Conservation (phyloP, 164 flowering plant species). For the Echeveria elegans region DNA sequence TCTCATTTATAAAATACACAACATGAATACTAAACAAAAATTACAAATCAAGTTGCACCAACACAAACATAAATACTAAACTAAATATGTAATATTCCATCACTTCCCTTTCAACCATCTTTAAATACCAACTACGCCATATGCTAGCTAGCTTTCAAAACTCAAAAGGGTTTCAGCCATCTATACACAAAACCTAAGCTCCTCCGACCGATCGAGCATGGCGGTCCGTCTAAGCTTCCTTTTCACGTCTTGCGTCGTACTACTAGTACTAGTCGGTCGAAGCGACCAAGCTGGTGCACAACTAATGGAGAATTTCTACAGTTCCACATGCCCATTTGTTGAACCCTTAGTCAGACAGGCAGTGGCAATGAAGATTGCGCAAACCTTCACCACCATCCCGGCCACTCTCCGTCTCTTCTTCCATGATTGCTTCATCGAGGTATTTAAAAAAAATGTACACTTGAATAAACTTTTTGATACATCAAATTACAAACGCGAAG, state of each 20-base stretch:
- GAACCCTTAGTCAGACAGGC: not conserved
- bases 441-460: not conserved
- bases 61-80: not conserved
- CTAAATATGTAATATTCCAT: not conserved
- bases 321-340: not conserved
- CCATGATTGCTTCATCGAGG: constrained; percentile 10
- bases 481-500: not conserved
- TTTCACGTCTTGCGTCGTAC: not conserved
- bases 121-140: not conserved
- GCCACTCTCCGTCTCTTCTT: constrained; percentile 9
- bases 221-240: not conserved
- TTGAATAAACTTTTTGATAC: not conserved
- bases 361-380: constrained; percentile 2
- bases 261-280: not conserved
- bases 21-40: not conserved
- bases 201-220: not conserved
- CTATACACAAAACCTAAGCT: too few species aligned
- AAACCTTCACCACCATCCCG: constrained; percentile 3
- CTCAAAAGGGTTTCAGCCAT: not conserved
- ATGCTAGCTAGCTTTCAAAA: not conserved
- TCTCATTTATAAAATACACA: too few species aligned
- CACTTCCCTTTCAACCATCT: not conserved
- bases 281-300: not conserved
- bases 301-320: not conserved
- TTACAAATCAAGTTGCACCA: not conserved